Evolutionary conservation across 306 rosid genomes (phyloP).

Genomic region (Vicia sativa): DNA sequence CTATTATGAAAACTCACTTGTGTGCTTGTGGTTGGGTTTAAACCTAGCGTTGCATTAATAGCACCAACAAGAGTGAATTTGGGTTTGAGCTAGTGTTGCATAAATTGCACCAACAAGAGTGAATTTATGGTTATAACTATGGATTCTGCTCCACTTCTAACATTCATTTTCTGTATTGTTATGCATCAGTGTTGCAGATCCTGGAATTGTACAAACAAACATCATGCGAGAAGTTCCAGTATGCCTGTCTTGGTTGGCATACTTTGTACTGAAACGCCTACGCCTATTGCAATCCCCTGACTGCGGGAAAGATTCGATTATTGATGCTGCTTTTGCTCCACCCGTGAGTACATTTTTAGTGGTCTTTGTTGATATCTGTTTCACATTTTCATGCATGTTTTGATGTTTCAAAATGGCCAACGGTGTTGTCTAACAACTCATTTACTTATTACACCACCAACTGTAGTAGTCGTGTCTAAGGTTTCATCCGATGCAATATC

Average conservation of each 20-base stretch:
- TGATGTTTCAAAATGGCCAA: slow-evolving; percentile 15
- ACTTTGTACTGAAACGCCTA: slow-evolving; percentile 46
- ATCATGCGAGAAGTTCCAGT: slow-evolving; percentile 82
- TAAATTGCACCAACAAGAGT: slow-evolving; percentile 17
- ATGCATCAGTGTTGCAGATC: slow-evolving; percentile 71
- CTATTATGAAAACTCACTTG: slow-evolving; percentile 13
- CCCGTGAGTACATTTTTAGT: slow-evolving; percentile 55
- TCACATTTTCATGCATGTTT: slow-evolving; percentile 25
- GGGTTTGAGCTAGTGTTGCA: slow-evolving; percentile 28
- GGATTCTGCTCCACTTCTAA: slow-evolving; percentile 16
- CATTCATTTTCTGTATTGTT: slow-evolving; percentile 39
- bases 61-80: slow-evolving; percentile 13
- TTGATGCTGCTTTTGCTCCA: slow-evolving; percentile 83
- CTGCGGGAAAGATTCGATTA: slow-evolving; percentile 54
- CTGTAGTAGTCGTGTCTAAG: slow-evolving; percentile 5
- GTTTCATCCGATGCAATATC: slow-evolving; percentile 16
- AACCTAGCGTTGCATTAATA: slow-evolving; percentile 3
- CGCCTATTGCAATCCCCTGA: slow-evolving; percentile 69
- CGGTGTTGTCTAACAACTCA: background rate
- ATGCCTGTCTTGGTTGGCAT: slow-evolving; percentile 52
- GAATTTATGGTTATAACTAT: slow-evolving; percentile 12
- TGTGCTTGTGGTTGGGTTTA: slow-evolving; percentile 26
- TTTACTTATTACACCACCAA: slow-evolving; percentile 5
- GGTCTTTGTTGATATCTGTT: slow-evolving; percentile 16
- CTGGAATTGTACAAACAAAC: slow-evolving; percentile 77